These are phyloP conservation scores for Porogramme epimiltina DNA, from an alignment of 1,284 basidiomycete species.

Conservation along the genomic window DNA sequence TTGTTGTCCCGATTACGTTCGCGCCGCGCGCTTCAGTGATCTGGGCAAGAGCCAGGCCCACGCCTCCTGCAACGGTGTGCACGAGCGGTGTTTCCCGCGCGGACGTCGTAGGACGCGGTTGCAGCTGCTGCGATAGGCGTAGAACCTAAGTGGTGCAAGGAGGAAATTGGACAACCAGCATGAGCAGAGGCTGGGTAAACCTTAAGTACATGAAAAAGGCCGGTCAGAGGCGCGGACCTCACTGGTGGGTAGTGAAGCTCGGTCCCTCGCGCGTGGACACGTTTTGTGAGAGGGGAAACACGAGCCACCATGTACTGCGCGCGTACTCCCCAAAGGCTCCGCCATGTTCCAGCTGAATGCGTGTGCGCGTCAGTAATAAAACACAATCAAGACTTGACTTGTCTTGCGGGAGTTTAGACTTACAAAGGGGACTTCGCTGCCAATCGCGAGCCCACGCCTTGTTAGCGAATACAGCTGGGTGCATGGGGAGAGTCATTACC, in stretches of 20 bases:
- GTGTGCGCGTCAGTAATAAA: too few relatives aligned
- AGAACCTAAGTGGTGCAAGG: too few relatives aligned
- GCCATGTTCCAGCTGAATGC: conserved; percentile 39
- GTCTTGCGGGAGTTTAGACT: conserved; percentile 24
- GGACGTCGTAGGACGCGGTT: conserved; percentile 84
- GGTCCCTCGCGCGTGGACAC: conserved; percentile 70
- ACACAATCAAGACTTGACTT: too few relatives aligned
- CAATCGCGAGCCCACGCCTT: conserved; percentile 60
- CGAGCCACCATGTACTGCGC: conserved; percentile 29
- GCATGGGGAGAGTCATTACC: conserved; percentile 71
- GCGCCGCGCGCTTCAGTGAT: conserved; percentile 73
- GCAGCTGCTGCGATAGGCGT: not conserved
- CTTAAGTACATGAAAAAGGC: too few relatives aligned
- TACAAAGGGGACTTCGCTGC: conserved; percentile 65
- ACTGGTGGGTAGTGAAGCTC: conserved; percentile 47
- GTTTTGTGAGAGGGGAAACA: conserved; percentile 55
- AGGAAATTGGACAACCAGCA: too few relatives aligned
- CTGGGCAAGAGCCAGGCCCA: conserved; percentile 65
- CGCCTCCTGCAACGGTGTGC: conserved; percentile 89
- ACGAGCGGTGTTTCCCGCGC: conserved; percentile 74
- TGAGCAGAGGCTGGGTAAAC: too few relatives aligned
- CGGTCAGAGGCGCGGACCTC: not conserved
- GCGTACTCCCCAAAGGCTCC: conserved; percentile 35
- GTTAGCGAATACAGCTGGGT: conserved; percentile 52
- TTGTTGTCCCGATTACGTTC: conserved; percentile 93